Conservation (phyloP, 2,329 filamentous ascomycete genomes). For the Elsinoe necatrix region DNA sequence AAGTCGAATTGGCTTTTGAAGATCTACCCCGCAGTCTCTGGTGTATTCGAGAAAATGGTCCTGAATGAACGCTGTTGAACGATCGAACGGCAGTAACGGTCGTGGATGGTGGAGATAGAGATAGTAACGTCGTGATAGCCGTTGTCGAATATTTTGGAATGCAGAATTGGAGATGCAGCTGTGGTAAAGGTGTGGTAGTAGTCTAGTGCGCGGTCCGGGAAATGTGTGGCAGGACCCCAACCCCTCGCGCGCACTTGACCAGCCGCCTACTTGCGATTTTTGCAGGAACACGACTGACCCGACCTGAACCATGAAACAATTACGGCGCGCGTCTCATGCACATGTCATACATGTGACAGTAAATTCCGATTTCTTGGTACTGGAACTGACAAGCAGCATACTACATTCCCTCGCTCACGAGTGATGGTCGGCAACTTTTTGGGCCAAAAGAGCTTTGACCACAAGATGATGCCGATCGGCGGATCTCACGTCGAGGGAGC, state of each 20-base stretch:
- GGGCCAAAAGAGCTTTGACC: neutral
- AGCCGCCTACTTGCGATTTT: conserved; percentile 9
- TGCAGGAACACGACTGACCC: neutral
- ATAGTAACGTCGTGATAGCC: conserved; percentile 14
- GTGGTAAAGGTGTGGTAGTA: conserved; percentile 6
- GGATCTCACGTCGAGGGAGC: conserved; percentile 1
- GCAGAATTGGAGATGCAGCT: neutral
- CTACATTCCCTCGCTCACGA: neutral
- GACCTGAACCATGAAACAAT: neutral
- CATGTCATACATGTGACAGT: neutral
- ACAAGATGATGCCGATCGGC: neutral
- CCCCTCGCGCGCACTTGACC: neutral
- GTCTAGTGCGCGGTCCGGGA: neutral
- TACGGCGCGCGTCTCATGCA: neutral
- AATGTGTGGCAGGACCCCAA: neutral
- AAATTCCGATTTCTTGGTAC: neutral
- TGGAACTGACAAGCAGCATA: neutral
- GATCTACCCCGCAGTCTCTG: conserved; percentile 8
- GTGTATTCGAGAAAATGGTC: neutral
- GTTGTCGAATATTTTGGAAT: conserved; percentile 6
- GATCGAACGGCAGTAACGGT: neutral
- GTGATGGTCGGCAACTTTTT: conserved; percentile 2
- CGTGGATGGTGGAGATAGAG: neutral
- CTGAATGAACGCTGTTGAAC: neutral
- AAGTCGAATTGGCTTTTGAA: conserved; percentile 8